phyloP scores from a whole-genome alignment of 2,329 filamentous ascomycete species.

The Pseudohalonectria lignicola region DNA sequence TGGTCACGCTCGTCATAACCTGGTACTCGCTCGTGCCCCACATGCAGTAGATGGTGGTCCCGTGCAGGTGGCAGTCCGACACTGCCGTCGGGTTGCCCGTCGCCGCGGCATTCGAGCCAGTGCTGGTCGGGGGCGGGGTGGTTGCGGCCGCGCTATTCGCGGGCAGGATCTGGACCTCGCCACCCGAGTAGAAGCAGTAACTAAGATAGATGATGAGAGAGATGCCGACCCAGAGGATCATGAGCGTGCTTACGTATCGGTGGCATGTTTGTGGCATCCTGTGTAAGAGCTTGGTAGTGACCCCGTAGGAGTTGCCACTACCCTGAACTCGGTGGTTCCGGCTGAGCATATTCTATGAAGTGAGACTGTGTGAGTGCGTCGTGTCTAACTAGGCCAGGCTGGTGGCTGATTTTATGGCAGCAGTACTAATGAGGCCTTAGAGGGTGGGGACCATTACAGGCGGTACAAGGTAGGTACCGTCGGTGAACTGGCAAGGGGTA shows the following conservation, averaged over 20 bases:
- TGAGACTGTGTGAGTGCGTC: no score
- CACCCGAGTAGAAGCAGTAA: conserved; percentile 11
- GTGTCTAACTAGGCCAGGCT: no score
- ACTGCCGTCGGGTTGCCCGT: conserved; percentile 18
- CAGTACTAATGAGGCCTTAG: no score
- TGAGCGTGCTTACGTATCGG: conserved; percentile 29
- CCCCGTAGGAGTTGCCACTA: conserved; percentile 1
- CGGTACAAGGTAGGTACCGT: no score
- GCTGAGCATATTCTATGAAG: conserved; percentile 1
- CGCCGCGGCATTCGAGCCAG: neutral
- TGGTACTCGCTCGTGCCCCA: conserved; percentile 29
- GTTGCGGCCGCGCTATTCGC: conserved; percentile 8
- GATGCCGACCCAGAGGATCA: neutral
- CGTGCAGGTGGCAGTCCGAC: conserved; percentile 30
- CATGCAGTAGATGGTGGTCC: conserved; percentile 30
- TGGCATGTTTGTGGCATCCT: conserved; percentile 38
- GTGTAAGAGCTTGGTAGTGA: conserved; percentile 16
- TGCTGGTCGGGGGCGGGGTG: conserved; percentile 2
- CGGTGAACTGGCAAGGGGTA: no score
- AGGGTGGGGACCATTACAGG: no score
- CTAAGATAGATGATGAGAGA: neutral
- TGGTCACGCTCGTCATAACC: conserved; percentile 43
- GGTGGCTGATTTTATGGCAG: neutral
- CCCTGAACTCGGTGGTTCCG: conserved; percentile 2
- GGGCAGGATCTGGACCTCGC: conserved; percentile 28